phyloP scores from a whole-genome alignment of 768 basidiomycete species.

The Gautieria morchelliformis region DNA sequence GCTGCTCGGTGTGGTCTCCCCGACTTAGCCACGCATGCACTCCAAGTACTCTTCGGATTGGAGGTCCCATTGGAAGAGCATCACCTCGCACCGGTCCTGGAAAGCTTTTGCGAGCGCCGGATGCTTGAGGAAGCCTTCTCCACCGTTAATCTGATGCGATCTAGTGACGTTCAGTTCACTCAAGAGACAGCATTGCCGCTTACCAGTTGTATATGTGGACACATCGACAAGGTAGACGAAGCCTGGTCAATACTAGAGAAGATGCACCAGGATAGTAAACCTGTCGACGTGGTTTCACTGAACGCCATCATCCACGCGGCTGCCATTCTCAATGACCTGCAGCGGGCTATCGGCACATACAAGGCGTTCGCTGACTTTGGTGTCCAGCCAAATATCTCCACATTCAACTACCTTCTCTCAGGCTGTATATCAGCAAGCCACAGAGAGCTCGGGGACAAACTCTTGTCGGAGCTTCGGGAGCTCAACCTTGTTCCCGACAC shows the following conservation, averaged over 20 bases:
- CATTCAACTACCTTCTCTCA: conserved; percentile 59
- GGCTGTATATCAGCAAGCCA: conserved; percentile 54
- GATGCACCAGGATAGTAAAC: conserved; percentile 41
- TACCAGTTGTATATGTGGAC: conserved; percentile 33
- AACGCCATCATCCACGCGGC: conserved; percentile 62
- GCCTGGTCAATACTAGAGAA: conserved; percentile 57
- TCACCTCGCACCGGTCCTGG: conserved; percentile 70
- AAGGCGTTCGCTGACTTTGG: conserved; percentile 47
- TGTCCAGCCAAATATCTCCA: conserved; percentile 47
- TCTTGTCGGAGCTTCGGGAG: conserved; percentile 59
- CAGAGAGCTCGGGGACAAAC: conserved; percentile 55
- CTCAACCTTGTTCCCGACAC: conserved; percentile 44
- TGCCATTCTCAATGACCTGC: conserved; percentile 51
- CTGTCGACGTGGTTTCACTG: conserved; percentile 48
- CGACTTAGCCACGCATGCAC: conserved; percentile 55
- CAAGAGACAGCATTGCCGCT: conserved; percentile 47
- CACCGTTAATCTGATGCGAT: conserved; percentile 51
- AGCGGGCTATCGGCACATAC: conserved; percentile 73
- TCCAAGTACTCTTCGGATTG: conserved; percentile 43
- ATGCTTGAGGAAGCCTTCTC: conserved; percentile 55
- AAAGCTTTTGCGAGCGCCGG: conserved; percentile 53
- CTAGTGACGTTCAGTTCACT: conserved; percentile 38
- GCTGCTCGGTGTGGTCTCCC: conserved; percentile 67
- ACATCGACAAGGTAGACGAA: conserved; percentile 47
- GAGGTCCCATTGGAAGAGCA: conserved; percentile 49